Percentiles rank a stretch among this genome's conserved stretches.
Evolutionary conservation across 208 protist genomes (phyloP).

Genomic region (Trypanosoma conorhini): DNA sequence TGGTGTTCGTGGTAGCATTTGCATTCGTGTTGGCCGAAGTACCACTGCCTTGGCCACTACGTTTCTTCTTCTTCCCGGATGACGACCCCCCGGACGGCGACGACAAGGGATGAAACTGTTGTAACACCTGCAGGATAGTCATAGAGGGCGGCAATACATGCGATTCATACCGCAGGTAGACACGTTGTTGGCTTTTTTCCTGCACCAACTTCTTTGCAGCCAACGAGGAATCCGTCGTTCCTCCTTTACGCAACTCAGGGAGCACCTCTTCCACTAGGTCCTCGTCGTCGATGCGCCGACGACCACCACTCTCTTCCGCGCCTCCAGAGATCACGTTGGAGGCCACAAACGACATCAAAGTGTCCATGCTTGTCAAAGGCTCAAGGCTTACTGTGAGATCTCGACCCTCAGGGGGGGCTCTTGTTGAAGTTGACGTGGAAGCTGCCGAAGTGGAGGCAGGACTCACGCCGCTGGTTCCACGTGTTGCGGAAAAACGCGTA

Average conservation of each 20-base stretch:
- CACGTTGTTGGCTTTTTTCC: conserved; percentile 7
- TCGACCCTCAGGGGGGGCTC: background rate
- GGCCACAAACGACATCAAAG: conserved; percentile 34
- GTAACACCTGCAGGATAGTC: conserved; percentile 74
- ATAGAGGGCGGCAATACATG: conserved; percentile 78
- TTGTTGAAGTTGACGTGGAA: conserved; percentile 9
- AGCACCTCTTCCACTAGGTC: conserved; percentile 36
- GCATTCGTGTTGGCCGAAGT: background rate
- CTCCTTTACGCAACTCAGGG: conserved; percentile 28
- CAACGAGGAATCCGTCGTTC: background rate
- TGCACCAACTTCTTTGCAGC: conserved; percentile 11
- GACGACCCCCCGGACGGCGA: conserved; percentile 12
- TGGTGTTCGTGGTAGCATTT: too few relatives aligned
- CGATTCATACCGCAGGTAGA: conserved; percentile 64
- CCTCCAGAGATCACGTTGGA: conserved; percentile 26
- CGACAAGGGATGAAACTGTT: conserved; percentile 30
- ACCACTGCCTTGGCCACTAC: background rate
- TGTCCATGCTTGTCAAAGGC: conserved; percentile 36
- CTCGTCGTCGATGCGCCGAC: conserved; percentile 23
- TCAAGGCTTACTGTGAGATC: conserved; percentile 35
- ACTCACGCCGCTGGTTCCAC: background rate
- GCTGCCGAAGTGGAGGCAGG: background rate
- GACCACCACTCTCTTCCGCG: background rate
- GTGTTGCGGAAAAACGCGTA: background rate
- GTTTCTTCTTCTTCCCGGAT: background rate